These are phyloP conservation scores for Vigna mungo DNA, from an alignment of 306 rosid genomes.

Conservation along the genomic window DNA sequence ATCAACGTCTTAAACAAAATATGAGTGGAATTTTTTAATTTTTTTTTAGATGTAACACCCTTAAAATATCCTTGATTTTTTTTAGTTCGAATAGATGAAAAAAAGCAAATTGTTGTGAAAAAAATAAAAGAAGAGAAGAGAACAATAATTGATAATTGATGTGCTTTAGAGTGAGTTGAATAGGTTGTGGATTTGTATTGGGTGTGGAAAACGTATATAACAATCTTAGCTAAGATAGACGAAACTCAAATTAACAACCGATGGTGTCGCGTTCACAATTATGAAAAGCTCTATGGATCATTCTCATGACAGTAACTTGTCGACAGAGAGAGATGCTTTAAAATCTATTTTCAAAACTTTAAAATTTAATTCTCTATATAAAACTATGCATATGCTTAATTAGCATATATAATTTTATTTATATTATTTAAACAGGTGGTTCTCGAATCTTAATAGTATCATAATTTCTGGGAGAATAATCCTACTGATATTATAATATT, in stretches of 20 bases:
- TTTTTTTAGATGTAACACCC: not conserved
- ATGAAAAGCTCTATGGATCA: conserved; percentile 4
- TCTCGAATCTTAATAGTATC: too few species aligned
- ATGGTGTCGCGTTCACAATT: conserved; percentile 13
- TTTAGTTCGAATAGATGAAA: not conserved
- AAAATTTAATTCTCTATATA: too few species aligned
- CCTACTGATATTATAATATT: too few species aligned
- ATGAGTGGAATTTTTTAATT: not conserved
- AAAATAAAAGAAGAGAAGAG: not conserved
- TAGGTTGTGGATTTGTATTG: not conserved
- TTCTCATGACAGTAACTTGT: too few species aligned
- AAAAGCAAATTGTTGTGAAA: not conserved
- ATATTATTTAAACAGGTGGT: too few species aligned
- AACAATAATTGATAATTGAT: not conserved
- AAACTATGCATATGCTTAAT: too few species aligned
- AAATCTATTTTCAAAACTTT: too few species aligned
- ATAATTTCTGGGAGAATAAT: too few species aligned
- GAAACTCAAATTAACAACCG: not conserved
- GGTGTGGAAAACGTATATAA: not conserved
- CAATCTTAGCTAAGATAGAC: not conserved
- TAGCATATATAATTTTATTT: too few species aligned
- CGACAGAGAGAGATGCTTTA: too few species aligned
- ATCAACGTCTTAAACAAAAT: too few species aligned
- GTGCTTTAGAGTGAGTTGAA: not conserved
- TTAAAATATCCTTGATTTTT: conserved; percentile 8